A percentile compares a stretch with the other conserved stretches of the same genome.
Conservation (phyloP, 2,329 filamentous ascomycete species). For the Diplodia scrobiculata region DNA sequence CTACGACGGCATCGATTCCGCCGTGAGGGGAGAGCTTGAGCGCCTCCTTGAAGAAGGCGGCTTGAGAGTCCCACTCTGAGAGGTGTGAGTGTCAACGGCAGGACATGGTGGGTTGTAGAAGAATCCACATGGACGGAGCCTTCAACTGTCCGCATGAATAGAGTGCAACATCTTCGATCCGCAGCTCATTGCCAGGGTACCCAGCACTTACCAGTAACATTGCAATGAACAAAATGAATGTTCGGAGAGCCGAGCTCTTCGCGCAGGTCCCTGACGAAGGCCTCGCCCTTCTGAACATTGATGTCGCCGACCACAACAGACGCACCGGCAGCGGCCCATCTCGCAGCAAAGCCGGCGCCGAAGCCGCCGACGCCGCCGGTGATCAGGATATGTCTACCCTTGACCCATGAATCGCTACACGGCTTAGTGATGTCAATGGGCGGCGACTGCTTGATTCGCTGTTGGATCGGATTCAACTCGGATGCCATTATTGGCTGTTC, state of each 20-base stretch:
- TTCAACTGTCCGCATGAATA: background rate
- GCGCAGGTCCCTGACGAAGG: slow-evolving; percentile 49
- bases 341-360: slow-evolving; percentile 44
- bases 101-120: no score
- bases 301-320: slow-evolving; percentile 67
- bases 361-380: slow-evolving; percentile 47
- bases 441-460: slow-evolving; percentile 42
- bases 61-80: slow-evolving; percentile 62
- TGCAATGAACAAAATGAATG: slow-evolving; percentile 62
- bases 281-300: slow-evolving; percentile 57
- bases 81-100: background rate
- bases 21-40: slow-evolving; percentile 56
- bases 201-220: slow-evolving; percentile 54
- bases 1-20: slow-evolving; percentile 64
- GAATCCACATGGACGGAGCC: background rate
- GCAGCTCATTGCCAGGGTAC: background rate
- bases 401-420: slow-evolving; percentile 44
- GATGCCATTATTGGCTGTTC: slow-evolving; percentile 33
- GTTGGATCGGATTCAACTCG: slow-evolving; percentile 29
- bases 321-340: slow-evolving; percentile 50
- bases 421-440: slow-evolving; percentile 43
- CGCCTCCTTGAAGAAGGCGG: slow-evolving; percentile 63
- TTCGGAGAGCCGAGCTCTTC: slow-evolving; percentile 42
- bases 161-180: background rate
- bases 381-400: slow-evolving; percentile 44